Percentiles rank a stretch among this genome's conserved stretches.
Conservation (phyloP, 2,329 filamentous ascomycete genomes). For the Fusarium robinianum region DNA sequence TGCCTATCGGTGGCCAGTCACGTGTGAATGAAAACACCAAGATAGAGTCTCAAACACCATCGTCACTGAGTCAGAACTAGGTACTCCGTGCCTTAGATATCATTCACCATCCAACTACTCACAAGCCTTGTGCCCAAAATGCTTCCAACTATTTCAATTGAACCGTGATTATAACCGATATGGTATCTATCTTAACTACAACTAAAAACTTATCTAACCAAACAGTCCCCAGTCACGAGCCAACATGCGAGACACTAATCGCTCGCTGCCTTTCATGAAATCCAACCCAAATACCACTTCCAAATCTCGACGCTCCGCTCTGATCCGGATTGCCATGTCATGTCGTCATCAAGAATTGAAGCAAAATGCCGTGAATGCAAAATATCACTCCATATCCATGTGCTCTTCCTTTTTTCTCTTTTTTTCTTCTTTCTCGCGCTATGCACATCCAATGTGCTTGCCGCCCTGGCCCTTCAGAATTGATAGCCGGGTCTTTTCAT, state of each 20-base stretch:
- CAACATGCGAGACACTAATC: slow-evolving; percentile 7
- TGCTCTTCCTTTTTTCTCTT: slow-evolving; percentile 15
- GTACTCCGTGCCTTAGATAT: too few relatives aligned
- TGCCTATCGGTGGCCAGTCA: too few relatives aligned
- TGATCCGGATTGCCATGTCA: slow-evolving; percentile 37
- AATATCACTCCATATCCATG: slow-evolving; percentile 17
- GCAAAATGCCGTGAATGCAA: slow-evolving; percentile 26
- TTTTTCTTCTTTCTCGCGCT: slow-evolving; percentile 19
- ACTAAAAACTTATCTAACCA: slow-evolving; percentile 33
- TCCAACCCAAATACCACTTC: slow-evolving; percentile 27
- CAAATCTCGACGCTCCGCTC: slow-evolving; percentile 37
- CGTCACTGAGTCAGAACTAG: too few relatives aligned
- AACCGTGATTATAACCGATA: slow-evolving; percentile 25
- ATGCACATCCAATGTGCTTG: slow-evolving; percentile 14
- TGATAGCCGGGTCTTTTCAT: slow-evolving; percentile 25
- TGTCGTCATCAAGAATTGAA: slow-evolving; percentile 40
- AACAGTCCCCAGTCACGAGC: slow-evolving; percentile 17
- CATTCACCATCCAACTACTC: neutral
- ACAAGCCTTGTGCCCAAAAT: slow-evolving; percentile 1
- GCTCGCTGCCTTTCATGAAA: slow-evolving; percentile 23
- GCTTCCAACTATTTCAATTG: slow-evolving; percentile 11
- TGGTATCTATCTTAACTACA: slow-evolving; percentile 38
- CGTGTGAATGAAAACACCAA: too few relatives aligned
- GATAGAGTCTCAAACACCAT: too few relatives aligned
- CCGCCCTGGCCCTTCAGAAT: slow-evolving; percentile 10